Conservation (phyloP, 1,139 yeast species). For the Kodamaea sp. region DNA sequence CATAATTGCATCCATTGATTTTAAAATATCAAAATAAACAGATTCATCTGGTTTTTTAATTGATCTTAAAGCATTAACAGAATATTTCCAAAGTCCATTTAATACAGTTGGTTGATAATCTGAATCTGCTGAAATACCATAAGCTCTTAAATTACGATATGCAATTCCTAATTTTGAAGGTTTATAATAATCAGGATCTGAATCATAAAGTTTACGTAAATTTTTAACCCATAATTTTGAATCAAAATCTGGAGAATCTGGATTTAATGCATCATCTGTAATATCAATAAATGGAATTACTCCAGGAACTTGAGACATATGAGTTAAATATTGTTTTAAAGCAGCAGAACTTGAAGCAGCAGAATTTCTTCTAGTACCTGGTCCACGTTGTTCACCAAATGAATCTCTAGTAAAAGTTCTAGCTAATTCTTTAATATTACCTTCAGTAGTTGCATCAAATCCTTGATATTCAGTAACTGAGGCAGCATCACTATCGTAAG, state of each 20-base stretch:
- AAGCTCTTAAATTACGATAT: conserved; percentile 64
- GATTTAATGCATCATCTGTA: conserved; percentile 22
- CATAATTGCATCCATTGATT: conserved; percentile 64
- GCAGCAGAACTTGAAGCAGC: conserved; percentile 10
- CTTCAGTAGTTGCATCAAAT: conserved; percentile 26
- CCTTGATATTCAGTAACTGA: conserved; percentile 38
- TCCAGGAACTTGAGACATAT: conserved; percentile 55
- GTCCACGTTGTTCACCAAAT: conserved; percentile 4
- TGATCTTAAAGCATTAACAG: conserved; percentile 13
- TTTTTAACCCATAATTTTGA: conserved; percentile 73
- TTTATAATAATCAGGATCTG: conserved; percentile 64
- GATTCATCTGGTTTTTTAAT: conserved; percentile 21
- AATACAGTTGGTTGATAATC: conserved; percentile 74
- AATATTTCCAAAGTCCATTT: conserved; percentile 38
- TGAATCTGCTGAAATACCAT: conserved; percentile 72
- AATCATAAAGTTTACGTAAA: conserved; percentile 50
- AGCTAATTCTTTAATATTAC: conserved; percentile 52
- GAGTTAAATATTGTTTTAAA: conserved; percentile 36
- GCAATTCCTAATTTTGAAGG: conserved; percentile 64
- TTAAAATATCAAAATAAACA: conserved; percentile 51
- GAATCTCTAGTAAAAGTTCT: conserved; percentile 40
- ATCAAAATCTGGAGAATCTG: conserved; percentile 51
- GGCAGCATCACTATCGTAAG: conserved; percentile 10
- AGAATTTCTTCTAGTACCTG: conserved; percentile 3
- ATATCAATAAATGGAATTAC: conserved; percentile 28